Evolutionary conservation across 345 rosid species (phyloP).

Genomic region (Cardamine occulta): DNA sequence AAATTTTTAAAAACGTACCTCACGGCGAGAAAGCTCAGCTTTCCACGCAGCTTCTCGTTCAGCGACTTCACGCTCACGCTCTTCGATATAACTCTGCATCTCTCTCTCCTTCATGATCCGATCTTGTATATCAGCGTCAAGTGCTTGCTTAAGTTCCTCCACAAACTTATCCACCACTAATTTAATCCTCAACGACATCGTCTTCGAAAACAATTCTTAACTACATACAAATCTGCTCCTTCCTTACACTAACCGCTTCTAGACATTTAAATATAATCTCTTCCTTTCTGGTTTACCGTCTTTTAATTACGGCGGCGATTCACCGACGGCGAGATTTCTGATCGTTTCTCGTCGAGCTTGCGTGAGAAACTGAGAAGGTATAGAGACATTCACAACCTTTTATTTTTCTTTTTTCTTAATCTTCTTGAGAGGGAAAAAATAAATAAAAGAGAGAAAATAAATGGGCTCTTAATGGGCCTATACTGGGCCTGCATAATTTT

Average conservation of each 20-base stretch:
- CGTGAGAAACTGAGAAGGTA: conserved; percentile 38
- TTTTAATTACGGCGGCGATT: neutral
- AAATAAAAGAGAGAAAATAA: neutral
- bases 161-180: conserved; percentile 94
- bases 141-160: conserved; percentile 91
- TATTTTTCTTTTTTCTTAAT: conserved; percentile 20
- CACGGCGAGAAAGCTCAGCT: conserved; percentile 97
- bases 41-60: conserved; percentile 99
- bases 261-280: neutral
- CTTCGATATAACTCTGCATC: conserved; percentile 98
- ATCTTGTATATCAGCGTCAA: conserved; percentile 95
- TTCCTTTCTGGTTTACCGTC: neutral
- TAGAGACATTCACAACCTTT: conserved; percentile 35
- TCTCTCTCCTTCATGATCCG: conserved; percentile 97
- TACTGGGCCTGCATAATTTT: neutral
- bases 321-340: conserved; percentile 37
- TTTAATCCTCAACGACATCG: conserved; percentile 88
- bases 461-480: conserved; percentile 16
- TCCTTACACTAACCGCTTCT: conserved; percentile 10
- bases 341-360: conserved; percentile 34
- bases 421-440: conserved; percentile 25
- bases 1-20: conserved; percentile 41
- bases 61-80: conserved; percentile 97
- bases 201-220: neutral
- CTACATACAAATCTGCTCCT: neutral